Evolutionary conservation across 2,329 filamentous ascomycete species (phyloP).

Genomic region (Ophiostoma himal-ulmi): DNA sequence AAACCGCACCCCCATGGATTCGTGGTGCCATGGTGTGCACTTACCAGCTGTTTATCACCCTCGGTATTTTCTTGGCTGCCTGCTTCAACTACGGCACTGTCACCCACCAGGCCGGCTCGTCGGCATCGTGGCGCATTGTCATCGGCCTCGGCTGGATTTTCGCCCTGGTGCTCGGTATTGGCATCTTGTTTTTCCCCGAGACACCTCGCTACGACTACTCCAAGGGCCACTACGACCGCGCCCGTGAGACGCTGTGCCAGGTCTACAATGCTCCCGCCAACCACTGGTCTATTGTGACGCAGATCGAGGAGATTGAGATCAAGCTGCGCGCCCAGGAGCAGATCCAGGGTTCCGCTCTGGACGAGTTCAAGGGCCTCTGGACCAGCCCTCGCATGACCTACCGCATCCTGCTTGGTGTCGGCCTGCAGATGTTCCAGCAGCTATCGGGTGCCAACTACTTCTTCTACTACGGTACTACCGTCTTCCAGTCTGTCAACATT

Average conservation of each 20-base stretch:
- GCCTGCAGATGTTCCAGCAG: conserved; percentile 62
- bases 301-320: conserved; percentile 24
- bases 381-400: conserved; percentile 55
- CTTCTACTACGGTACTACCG: conserved; percentile 57
- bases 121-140: conserved; percentile 56
- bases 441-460: conserved; percentile 56
- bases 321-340: conserved; percentile 38
- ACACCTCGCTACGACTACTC: conserved; percentile 43
- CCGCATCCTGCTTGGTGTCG: conserved; percentile 57
- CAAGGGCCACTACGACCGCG: conserved; percentile 20
- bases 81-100: conserved; percentile 50
- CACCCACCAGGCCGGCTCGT: conserved; percentile 36
- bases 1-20: conserved; percentile 56
- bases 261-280: conserved; percentile 23
- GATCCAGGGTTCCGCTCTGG: conserved; percentile 42
- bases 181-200: conserved; percentile 51
- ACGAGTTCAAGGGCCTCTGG: conserved; percentile 55
- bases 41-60: conserved; percentile 70
- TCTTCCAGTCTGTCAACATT: conserved; percentile 63
- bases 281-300: conserved; percentile 23
- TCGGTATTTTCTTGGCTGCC: conserved; percentile 53
- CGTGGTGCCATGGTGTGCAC: conserved; percentile 59
- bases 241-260: conserved; percentile 20
- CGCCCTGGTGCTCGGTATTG: conserved; percentile 47
- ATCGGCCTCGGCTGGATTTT: conserved; percentile 52